Base-by-base conservation (phyloP, 2,329 filamentous ascomycete genomes). In the Beauveria rudraprayagi region DNA sequence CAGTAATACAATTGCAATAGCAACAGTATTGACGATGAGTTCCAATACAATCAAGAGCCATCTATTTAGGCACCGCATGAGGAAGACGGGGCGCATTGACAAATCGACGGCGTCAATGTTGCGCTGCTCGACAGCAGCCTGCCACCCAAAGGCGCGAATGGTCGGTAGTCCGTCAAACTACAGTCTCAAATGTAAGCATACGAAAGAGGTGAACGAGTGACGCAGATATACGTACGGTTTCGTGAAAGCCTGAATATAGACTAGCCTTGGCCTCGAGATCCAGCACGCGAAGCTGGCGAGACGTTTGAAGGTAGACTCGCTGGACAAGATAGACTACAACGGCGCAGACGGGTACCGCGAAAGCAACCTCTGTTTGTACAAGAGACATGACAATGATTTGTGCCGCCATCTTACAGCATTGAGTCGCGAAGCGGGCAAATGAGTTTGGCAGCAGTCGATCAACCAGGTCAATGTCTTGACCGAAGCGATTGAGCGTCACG, bases 251-350 rank as follows among this genome's bases (percentile, higher is more conserved):
- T 0, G 71, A 72, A 47, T 69, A 79, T 0, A 85, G 70, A 0
- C 76, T 77, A 0, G 81, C 75, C 53, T 78, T 78, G 0, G 80
- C 76, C 64, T 85, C 81, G 1, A 85, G 72, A 54, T 85, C 83
- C 30, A 85, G 67, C 14, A 81, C 75, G 43, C 82, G 78, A 3
- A 86, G 70, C 64, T 85, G 83, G 0, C 82, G 76, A 0, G 82
- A 84, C 0, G 82, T 84, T 6, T 78, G 75, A 1, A 86, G 72
- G 26, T 69, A 70, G 24, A 67, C 50, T 8, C 63, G 65, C 46
- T 70, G 69, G 3, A 72, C 48, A n/a, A 67, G 46, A 44, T 68
- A 71, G 3, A 69, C 62, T 9, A 63, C 61, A 24, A 65, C 17
- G 1, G 65, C 16, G 7, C 63, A 65, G 7, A 76, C 56, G 0